Conservation (phyloP, 352 stramenopile genomes). For the Globisporangium acanthophoron region DNA sequence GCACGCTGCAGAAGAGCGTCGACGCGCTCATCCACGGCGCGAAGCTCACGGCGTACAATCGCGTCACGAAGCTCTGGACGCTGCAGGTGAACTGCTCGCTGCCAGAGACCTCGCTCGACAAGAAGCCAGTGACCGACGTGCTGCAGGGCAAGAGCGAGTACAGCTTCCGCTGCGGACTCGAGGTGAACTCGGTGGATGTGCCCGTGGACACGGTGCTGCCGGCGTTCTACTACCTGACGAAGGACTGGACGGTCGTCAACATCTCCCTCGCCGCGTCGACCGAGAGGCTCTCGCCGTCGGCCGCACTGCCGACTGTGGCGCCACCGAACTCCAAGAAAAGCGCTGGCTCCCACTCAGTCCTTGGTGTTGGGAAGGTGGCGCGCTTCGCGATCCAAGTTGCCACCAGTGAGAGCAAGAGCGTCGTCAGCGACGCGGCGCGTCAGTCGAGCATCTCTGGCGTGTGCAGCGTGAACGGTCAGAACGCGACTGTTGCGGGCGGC, state of each 20-base stretch:
- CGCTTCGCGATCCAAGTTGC: conserved; percentile 12
- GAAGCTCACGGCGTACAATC: conserved; percentile 12
- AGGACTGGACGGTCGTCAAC: conserved; percentile 17
- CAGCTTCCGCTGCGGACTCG: conserved; percentile 12
- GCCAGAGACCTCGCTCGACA: conserved; percentile 6
- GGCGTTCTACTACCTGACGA: conserved; percentile 14
- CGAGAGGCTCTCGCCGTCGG: neutral
- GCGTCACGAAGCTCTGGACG: conserved; percentile 12
- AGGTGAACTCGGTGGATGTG: conserved; percentile 10
- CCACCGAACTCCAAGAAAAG: conserved; percentile 3
- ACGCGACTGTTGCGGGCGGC: conserved; percentile 19
- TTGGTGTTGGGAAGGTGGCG: conserved; percentile 11
- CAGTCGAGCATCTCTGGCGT: conserved; percentile 17
- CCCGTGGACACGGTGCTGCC: conserved; percentile 14
- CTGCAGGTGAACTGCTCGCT: conserved; percentile 19
- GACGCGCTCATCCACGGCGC: conserved; percentile 8
- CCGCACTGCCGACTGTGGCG: conserved; percentile 8
- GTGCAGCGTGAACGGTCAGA: conserved; percentile 30
- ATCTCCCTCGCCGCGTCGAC: conserved; percentile 6
- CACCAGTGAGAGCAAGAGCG: neutral
- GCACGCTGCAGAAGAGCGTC: conserved; percentile 14
- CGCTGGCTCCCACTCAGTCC: neutral
- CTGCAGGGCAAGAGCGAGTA: conserved; percentile 11
- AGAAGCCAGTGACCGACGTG: conserved; percentile 3
- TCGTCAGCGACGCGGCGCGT: conserved; percentile 1